Evolutionary conservation across 164 flowering plant species (phyloP).

Genomic region (grape (Vitis vinifera)): DNA sequence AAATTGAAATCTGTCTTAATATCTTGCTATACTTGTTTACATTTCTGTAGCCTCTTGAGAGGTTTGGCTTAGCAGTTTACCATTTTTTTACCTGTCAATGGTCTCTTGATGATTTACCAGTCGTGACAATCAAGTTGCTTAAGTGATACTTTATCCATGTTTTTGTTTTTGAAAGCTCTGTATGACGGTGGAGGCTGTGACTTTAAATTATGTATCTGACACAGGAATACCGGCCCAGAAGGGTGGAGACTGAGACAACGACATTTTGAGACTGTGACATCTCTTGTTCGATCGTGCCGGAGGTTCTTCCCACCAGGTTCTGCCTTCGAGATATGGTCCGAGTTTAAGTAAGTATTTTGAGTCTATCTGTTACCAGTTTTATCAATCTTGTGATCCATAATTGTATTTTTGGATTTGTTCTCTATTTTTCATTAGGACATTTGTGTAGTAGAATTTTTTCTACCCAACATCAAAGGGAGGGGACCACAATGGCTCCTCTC

Average conservation of each 20-base stretch:
- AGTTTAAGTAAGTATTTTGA: constrained; percentile 59
- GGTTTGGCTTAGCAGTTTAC: neutral
- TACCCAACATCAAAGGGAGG: neutral
- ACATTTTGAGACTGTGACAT: constrained; percentile 87
- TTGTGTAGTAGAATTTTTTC: neutral
- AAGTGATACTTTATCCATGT: neutral
- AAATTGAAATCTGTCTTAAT: neutral
- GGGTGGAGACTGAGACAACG: constrained; percentile 97
- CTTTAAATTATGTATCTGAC: neutral
- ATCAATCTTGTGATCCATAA: neutral
- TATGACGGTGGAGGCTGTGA: constrained; percentile 1
- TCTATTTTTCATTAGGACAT: neutral
- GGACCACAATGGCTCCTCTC: too few relatives aligned
- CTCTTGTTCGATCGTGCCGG: constrained; percentile 79
- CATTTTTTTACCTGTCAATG: neutral
- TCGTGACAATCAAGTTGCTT: neutral
- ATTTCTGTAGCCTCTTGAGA: neutral
- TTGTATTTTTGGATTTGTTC: neutral
- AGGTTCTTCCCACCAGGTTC: constrained; percentile 89
- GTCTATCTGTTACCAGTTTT: neutral
- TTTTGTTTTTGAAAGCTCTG: neutral
- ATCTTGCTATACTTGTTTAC: neutral
- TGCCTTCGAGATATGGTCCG: constrained; percentile 95
- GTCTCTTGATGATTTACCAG: neutral
- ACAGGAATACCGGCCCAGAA: constrained; percentile 92